Evolutionary conservation across 441 rosid species (phyloP), one percentile per base, ranked within the genome.

Genomic region (Gossypium trilobum): DNA sequence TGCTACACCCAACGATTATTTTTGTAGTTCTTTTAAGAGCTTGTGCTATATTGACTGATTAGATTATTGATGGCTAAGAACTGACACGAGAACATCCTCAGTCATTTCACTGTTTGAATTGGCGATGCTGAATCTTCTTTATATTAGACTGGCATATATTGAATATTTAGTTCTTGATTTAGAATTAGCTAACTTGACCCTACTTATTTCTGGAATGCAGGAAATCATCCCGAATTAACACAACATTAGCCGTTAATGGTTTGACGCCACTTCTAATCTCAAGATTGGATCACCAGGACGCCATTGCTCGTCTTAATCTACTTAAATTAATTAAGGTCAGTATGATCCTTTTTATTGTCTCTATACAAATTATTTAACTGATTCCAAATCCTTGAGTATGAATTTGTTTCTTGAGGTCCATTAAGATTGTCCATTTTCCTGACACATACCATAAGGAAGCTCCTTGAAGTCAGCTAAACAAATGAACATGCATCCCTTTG

Each of bases 231-330:
- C 84, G 87, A 59, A 95, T 95, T 79, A 95, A 95, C 73, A 92
- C 90, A 42, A 95, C 97, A 2, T 82, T 95, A 78, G 99, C 98
- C 68, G 92, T 91, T 52, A 91, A 88, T 79, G 99, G 99, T 63
- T 88, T 95, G 89, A 95, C 97, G 22, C 97, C 96, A 9, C 83
- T 95, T 79, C 97, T 95, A 19, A 87, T 95, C 56, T 84, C 89
- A 60, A 89, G 95, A 79, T 83, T 95, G 83, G 98, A 91, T 75
- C 97, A 92, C 77, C 98, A 89, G 80, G 98, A 95, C 77, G 99
- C 99, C 23, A 92, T 95, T 75, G 98, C 99, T 61, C 93, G 99
- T 51, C 96, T 92, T 71, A 95, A 91, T 85, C 87, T 95, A 74
- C 91, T 92, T 54, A 95, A 95, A 81, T 82, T 92, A 73, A 95